These are phyloP conservation scores for Apiospora hydei DNA, from an alignment of 2,329 filamentous ascomycete species.

Conservation along the genomic window DNA sequence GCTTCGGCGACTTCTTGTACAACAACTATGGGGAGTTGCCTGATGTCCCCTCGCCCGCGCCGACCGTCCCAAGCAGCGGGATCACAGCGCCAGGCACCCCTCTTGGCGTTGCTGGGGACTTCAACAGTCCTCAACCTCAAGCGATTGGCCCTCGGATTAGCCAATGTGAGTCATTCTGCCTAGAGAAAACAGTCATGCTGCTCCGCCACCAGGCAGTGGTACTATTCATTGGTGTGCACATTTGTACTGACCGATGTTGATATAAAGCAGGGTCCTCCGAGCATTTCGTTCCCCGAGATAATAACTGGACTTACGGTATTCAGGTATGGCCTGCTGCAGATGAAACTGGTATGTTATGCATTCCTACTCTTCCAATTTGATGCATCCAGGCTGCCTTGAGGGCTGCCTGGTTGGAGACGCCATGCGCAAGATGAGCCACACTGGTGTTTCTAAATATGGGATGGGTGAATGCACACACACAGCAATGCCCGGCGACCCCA, in stretches of 20 bases:
- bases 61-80: background rate
- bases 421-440: conserved; percentile 16
- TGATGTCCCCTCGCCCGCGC: background rate
- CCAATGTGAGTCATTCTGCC: conserved; percentile 17
- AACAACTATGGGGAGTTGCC: background rate
- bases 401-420: conserved; percentile 24
- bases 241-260: background rate
- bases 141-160: background rate
- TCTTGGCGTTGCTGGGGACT: background rate
- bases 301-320: conserved; percentile 38
- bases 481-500: conserved; percentile 13
- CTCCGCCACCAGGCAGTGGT: background rate
- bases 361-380: conserved; percentile 25
- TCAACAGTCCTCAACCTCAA: background rate
- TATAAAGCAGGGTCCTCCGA: conserved; percentile 6
- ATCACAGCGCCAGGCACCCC: background rate
- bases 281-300: conserved; percentile 3
- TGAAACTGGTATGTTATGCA: conserved; percentile 30
- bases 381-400: conserved; percentile 3
- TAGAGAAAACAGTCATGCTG: conserved; percentile 2
- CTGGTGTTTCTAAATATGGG: conserved; percentile 1
- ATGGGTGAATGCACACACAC: background rate
- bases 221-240: background rate
- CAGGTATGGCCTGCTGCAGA: conserved; percentile 37
- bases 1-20: background rate